A percentile compares a stretch with the other conserved stretches of the same genome.
phyloP scores from a whole-genome alignment of 176 grass and related monocot genomes.

The Oryza nivara region DNA sequence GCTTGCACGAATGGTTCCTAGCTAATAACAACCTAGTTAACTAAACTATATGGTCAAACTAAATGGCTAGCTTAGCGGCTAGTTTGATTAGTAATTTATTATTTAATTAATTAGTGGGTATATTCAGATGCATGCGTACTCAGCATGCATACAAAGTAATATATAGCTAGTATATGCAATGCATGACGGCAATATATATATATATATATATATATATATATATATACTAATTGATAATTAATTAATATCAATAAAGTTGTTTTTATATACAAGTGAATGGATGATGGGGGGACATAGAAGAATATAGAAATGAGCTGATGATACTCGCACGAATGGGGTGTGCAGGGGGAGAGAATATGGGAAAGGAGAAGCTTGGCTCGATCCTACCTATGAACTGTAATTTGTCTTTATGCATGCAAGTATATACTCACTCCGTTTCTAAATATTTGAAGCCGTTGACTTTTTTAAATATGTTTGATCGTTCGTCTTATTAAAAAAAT shows the following conservation, averaged over 20 bases:
- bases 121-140: slow-evolving; percentile 39
- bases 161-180: too few relatives aligned
- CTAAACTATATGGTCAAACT: slow-evolving; percentile 41
- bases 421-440: too few relatives aligned
- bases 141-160: too few relatives aligned
- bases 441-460: too few relatives aligned
- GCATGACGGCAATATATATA: too few relatives aligned
- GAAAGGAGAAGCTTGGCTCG: slow-evolving; percentile 39
- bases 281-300: slow-evolving; percentile 30
- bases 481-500: too few relatives aligned
- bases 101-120: neutral
- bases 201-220: too few relatives aligned
- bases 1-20: neutral
- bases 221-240: too few relatives aligned
- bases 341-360: slow-evolving; percentile 50
- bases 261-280: slow-evolving; percentile 7
- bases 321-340: slow-evolving; percentile 40
- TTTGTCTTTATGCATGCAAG: slow-evolving; percentile 14
- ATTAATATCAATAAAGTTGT: too few relatives aligned
- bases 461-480: too few relatives aligned
- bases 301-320: slow-evolving; percentile 6
- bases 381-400: slow-evolving; percentile 44
- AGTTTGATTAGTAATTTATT: neutral
- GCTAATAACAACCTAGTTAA: neutral
- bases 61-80: slow-evolving; percentile 39